Evolutionary conservation across 2,329 filamentous ascomycete genomes (phyloP).

Genomic region (Penicillium sp.): DNA sequence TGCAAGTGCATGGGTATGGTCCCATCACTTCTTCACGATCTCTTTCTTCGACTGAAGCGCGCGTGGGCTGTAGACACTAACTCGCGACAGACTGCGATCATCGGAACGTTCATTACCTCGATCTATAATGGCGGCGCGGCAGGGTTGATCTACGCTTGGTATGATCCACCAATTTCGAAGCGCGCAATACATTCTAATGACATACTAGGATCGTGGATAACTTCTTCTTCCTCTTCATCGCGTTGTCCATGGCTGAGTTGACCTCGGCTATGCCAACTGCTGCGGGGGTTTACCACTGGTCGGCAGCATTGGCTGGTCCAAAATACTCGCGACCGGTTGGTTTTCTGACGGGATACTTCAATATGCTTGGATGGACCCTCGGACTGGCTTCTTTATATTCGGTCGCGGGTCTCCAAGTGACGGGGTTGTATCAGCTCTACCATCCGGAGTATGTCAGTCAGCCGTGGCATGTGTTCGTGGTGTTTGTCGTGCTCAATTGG

Average conservation of each 20-base stretch:
- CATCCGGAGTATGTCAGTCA: conserved; percentile 1
- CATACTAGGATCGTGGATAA: conserved; percentile 7
- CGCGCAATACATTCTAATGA: not conserved
- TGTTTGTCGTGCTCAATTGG: conserved; percentile 9
- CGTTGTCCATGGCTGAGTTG: conserved; percentile 9
- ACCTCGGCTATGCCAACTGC: conserved; percentile 10
- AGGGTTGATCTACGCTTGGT: conserved; percentile 7
- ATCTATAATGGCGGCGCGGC: conserved; percentile 11
- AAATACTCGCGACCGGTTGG: conserved; percentile 5
- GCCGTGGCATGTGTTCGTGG: conserved; percentile 8
- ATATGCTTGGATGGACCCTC: conserved; percentile 7
- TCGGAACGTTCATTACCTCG: conserved; percentile 7
- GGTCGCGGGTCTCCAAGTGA: conserved; percentile 6
- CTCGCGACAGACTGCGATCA: conserved; percentile 6
- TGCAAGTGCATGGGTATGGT: conserved; percentile 6
- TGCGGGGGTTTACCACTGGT: conserved; percentile 10
- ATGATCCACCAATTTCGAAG: not conserved
- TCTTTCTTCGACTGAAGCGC: not conserved
- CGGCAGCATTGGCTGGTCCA: conserved; percentile 5
- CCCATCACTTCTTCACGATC: not conserved
- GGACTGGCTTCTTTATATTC: conserved; percentile 7
- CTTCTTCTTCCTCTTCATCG: conserved; percentile 9
- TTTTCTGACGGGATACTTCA: conserved; percentile 7
- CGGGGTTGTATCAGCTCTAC: conserved; percentile 9
- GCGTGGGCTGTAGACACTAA: not conserved